These are phyloP conservation scores for Perilla frutescens DNA, from an alignment of 257 asterid species.

Conservation along the genomic window DNA sequence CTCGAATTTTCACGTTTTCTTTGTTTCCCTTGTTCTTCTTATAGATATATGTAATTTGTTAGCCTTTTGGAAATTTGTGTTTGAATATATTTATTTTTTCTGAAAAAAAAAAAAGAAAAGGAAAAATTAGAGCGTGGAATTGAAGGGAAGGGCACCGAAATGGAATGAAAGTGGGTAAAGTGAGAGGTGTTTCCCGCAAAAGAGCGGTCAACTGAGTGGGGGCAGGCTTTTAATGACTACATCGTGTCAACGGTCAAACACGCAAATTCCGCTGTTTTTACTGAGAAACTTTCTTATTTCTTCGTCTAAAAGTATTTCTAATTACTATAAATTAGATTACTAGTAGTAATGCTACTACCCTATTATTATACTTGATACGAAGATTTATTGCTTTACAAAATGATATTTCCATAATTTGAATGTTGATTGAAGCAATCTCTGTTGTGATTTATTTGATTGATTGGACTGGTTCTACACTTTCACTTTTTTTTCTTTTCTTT, in stretches of 20 bases:
- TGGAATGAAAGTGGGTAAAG: slow-evolving; percentile 33
- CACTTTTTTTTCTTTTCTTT: too few species aligned
- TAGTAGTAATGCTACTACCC: background rate
- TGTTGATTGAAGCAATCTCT: too few species aligned
- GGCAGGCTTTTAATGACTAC: slow-evolving; percentile 37
- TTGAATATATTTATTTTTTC: too few species aligned
- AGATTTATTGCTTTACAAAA: too few species aligned
- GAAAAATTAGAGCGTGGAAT: background rate
- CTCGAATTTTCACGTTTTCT: too few species aligned
- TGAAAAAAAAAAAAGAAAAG: background rate
- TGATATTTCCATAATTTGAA: too few species aligned
- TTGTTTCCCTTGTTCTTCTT: too few species aligned
- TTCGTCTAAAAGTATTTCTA: background rate
- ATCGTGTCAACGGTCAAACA: slow-evolving; percentile 67
- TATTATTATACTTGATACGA: too few species aligned
- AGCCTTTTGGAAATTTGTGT: too few species aligned
- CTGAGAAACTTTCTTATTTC: slow-evolving; percentile 23
- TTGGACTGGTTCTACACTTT: too few species aligned
- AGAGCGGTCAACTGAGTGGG: slow-evolving; percentile 22
- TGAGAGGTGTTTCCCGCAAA: background rate
- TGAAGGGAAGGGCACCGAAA: background rate
- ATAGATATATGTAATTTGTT: too few species aligned
- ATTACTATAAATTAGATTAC: slow-evolving; percentile 3
- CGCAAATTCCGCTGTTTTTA: slow-evolving; percentile 42
- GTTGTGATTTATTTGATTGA: too few species aligned